A percentile compares a stretch with the other conserved stretches of the same genome.
These are phyloP conservation scores for Vaccinium vitisidaea DNA, from an alignment of 148 eudicot genomes.

Conservation along the genomic window DNA sequence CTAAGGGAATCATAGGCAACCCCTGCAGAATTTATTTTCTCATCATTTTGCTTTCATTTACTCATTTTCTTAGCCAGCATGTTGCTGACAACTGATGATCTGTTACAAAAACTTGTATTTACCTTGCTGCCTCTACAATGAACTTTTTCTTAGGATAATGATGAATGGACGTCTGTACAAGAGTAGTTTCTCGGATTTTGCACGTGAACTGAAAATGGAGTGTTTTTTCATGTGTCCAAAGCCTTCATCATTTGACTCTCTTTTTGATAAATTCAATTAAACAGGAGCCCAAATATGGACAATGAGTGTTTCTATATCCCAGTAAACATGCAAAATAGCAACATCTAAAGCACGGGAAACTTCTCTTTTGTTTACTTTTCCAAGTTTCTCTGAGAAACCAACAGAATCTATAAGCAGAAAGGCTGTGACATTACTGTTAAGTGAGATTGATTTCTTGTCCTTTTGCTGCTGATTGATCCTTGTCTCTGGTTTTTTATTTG, in stretches of 20 bases:
- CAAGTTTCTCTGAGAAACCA: neutral
- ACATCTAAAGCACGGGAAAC: neutral
- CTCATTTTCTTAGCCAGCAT: neutral
- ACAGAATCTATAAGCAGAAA: neutral
- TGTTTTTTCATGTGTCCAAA: neutral
- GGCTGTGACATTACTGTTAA: neutral
- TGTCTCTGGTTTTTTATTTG: neutral
- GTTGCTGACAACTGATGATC: neutral
- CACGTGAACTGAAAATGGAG: neutral
- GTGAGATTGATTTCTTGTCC: neutral
- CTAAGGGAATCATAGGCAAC: neutral
- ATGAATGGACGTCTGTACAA: neutral
- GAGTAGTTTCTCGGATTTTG: neutral
- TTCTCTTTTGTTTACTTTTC: neutral
- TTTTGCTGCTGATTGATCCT: slow-evolving; percentile 8
- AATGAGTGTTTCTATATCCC: neutral
- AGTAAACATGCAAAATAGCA: neutral
- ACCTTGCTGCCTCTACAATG: neutral
- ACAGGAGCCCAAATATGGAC: neutral
- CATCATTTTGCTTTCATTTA: neutral
- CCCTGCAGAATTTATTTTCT: neutral
- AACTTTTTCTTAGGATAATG: neutral
- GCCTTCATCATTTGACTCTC: neutral
- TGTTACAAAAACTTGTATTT: neutral
- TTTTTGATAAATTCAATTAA: neutral